Conservation (phyloP, 306 rosid species). For the Sphenostylis stenocarpa region DNA sequence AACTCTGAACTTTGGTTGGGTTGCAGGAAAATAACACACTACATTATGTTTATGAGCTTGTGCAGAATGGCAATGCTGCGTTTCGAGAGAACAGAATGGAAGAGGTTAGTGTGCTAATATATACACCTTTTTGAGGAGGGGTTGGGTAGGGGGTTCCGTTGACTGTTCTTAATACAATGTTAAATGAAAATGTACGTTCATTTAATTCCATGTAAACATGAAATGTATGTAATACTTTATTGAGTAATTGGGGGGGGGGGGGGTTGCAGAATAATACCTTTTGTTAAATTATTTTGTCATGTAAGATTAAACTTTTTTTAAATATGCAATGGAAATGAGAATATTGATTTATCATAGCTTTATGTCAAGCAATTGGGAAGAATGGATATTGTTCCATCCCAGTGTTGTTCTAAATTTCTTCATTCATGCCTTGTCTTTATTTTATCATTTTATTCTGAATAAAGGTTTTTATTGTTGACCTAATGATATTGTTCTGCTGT, state of each 20-base stretch:
- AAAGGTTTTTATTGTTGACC: neutral
- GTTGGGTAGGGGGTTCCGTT: constrained; percentile 15
- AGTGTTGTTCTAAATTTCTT: neutral
- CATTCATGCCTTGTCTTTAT: neutral
- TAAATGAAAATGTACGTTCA: neutral
- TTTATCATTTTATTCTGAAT: neutral
- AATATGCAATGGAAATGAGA: neutral
- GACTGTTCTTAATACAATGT: neutral
- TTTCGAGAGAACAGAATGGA: constrained; percentile 64
- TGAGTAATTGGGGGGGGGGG: neutral
- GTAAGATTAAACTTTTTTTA: neutral
- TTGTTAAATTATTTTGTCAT: neutral
- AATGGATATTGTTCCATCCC: neutral
- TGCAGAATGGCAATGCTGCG: constrained; percentile 72
- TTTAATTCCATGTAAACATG: constrained; percentile 8
- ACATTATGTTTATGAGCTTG: constrained; percentile 57
- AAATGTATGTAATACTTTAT: neutral
- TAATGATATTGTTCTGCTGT: neutral
- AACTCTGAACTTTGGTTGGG: constrained; percentile 32
- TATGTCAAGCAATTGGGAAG: neutral
- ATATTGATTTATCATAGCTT: neutral
- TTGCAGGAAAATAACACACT: constrained; percentile 68
- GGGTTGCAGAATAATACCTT: neutral
- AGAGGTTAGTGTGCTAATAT: constrained; percentile 55
- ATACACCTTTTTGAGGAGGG: neutral